Evolutionary conservation across 768 basidiomycete genomes (phyloP).

Genomic region (Boletus sp.): DNA sequence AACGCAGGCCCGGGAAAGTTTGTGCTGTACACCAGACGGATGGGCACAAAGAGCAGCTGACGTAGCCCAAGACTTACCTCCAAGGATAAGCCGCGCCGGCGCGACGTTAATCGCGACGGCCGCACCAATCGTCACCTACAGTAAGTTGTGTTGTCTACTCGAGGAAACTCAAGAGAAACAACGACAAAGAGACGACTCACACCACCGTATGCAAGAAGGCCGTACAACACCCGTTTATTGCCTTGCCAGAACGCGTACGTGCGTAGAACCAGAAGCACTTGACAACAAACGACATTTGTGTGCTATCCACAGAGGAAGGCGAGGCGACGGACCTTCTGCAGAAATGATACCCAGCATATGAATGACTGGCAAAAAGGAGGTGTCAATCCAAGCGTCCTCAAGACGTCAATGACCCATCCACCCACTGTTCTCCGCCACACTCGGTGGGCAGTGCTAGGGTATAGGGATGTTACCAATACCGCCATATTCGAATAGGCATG

Average conservation of each 20-base stretch:
- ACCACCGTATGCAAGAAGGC: conserved; percentile 5
- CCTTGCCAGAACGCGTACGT: conserved; percentile 22
- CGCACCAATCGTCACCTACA: conserved; percentile 5
- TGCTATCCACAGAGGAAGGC: neutral
- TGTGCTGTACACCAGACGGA: neutral
- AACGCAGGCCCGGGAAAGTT: neutral
- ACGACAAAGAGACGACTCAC: conserved; percentile 2
- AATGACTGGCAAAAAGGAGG: conserved; percentile 3
- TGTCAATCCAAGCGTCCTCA: neutral
- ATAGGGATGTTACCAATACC: neutral
- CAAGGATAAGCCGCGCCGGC: no score
- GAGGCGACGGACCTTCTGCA: conserved; percentile 5
- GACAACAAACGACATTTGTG: neutral
- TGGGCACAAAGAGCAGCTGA: neutral
- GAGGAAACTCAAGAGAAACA: neutral
- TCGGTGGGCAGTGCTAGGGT: neutral
- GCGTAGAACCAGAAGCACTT: conserved; percentile 17
- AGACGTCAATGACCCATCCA: neutral
- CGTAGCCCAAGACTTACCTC: neutral
- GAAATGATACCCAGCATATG: conserved; percentile 5
- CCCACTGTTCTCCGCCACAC: conserved; percentile 9
- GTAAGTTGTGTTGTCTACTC: neutral
- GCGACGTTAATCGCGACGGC: neutral
- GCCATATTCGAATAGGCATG: neutral
- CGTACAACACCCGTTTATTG: conserved; percentile 8